Base-by-base conservation (phyloP, 2,329 filamentous ascomycete genomes). In the Microcera coccophila region DNA sequence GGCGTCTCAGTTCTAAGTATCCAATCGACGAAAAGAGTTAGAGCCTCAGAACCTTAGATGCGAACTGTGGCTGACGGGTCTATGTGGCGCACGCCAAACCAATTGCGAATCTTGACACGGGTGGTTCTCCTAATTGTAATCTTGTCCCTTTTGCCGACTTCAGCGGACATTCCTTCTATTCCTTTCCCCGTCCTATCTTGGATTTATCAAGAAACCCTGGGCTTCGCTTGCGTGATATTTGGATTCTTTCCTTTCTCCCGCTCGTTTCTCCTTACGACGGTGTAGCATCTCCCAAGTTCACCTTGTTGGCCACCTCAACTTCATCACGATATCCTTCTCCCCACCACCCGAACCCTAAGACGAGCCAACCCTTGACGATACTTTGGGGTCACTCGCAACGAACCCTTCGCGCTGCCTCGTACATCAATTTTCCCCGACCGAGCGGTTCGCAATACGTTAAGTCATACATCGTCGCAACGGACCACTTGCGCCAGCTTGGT, bases 191-290 rank as follows among this genome's bases (percentile, higher is more conserved):
- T 36, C 31, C 32, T 24, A 22, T 36, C 45, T 26, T 21, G n/a
- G 17, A 31, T 20, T 37, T 41, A 28, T 48, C 45, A 32, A 43
- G 48, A 41, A 39, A 35, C 28, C 26, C 32, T 49, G 42, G 29
- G 41, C 33, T n/a, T 20, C 9, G 45, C 35, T 48, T 52, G 51
- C 51, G 48, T 39, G 46, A 48, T 34, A 10, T 45, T 42, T 38
- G 34, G 40, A 40, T 36, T 53, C 33, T 20, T 20, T 49, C 49
- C 47, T 44, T 33, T 31, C 24, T 31, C 29, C 41, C 42, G 43
- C 14, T 36, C 33, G 42, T 21, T 39, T 41, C 37, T 48, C 42
- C 42, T 33, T n/a, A 36, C 42, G 41, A 44, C 35, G 37, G 33
- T 38, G 47, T 44, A 54, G 34, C 36, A 40, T 50, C 41, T 38